Conservation (phyloP, 2,329 filamentous ascomycete genomes). For the Pseudogymnoascus sp. region DNA sequence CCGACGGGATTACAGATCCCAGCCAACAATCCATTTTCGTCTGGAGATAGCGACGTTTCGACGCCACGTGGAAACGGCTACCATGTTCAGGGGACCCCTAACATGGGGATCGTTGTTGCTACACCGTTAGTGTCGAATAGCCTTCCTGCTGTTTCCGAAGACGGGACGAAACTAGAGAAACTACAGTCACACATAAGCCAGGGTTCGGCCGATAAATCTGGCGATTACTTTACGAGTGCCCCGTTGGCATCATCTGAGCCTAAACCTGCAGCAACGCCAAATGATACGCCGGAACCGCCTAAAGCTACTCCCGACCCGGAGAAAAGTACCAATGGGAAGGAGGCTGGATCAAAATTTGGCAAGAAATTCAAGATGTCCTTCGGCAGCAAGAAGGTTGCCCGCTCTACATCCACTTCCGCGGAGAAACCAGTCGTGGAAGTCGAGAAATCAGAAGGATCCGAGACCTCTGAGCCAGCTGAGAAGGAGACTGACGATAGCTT, state of each 20-base stretch:
- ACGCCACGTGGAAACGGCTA: slow-evolving; percentile 54
- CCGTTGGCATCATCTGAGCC: slow-evolving; percentile 40
- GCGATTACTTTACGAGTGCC: slow-evolving; percentile 70
- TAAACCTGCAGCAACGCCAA: slow-evolving; percentile 39
- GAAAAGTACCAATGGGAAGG: slow-evolving; percentile 54
- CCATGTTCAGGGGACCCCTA: slow-evolving; percentile 60
- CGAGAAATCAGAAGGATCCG: slow-evolving; percentile 46
- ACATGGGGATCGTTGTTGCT: slow-evolving; percentile 67
- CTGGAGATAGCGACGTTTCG: slow-evolving; percentile 28
- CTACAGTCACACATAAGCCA: slow-evolving; percentile 47
- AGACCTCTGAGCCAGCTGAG: slow-evolving; percentile 55
- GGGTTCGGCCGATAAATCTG: slow-evolving; percentile 50
- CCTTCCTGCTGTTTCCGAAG: slow-evolving; percentile 42
- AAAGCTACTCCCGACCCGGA: slow-evolving; percentile 44
- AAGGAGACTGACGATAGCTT: slow-evolving; percentile 70
- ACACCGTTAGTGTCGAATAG: slow-evolving; percentile 45
- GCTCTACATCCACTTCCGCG: slow-evolving; percentile 55
- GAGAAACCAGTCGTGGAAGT: slow-evolving; percentile 67
- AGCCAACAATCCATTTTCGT: slow-evolving; percentile 29
- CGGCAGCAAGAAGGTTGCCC: slow-evolving; percentile 73
- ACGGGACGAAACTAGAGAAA: slow-evolving; percentile 44
- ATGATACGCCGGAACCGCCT: slow-evolving; percentile 35
- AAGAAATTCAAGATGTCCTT: slow-evolving; percentile 75
- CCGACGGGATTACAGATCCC: slow-evolving; percentile 54
- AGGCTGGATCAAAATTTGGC: slow-evolving; percentile 57